phyloP scores from a whole-genome alignment of 345 rosid species.

The Hirschfeldia incana region DNA sequence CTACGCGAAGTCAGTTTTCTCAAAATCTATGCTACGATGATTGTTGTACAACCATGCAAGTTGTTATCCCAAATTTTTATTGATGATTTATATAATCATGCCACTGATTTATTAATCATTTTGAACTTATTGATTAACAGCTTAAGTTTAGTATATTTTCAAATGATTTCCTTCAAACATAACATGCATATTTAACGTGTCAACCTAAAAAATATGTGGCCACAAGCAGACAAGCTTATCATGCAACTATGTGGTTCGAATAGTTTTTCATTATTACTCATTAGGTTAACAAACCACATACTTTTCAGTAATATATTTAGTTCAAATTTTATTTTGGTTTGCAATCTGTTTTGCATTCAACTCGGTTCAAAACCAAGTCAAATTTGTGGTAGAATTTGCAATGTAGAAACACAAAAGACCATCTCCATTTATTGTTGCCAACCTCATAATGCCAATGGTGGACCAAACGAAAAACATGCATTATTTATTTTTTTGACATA shows the following conservation, averaged over 20 bases:
- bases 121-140: neutral
- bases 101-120: neutral
- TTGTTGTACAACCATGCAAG: neutral
- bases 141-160: neutral
- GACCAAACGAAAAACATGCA: conserved; percentile 30
- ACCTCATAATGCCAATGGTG: conserved; percentile 43
- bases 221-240: neutral
- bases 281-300: neutral
- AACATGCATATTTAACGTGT: neutral
- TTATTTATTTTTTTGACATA: conserved; percentile 25
- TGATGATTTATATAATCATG: neutral
- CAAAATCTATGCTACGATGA: neutral
- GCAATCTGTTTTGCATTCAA: neutral
- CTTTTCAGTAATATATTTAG: neutral
- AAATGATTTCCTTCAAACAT: neutral
- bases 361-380: neutral
- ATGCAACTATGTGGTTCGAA: neutral
- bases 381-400: conserved; percentile 18
- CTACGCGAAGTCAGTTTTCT: neutral
- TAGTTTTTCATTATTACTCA: neutral
- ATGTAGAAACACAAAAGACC: conserved; percentile 32
- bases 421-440: conserved; percentile 38
- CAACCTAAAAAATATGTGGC: neutral
- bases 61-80: neutral
- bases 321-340: neutral